Conservation (phyloP, 1,284 basidiomycete species). For the Ustilago shanxiensis region DNA sequence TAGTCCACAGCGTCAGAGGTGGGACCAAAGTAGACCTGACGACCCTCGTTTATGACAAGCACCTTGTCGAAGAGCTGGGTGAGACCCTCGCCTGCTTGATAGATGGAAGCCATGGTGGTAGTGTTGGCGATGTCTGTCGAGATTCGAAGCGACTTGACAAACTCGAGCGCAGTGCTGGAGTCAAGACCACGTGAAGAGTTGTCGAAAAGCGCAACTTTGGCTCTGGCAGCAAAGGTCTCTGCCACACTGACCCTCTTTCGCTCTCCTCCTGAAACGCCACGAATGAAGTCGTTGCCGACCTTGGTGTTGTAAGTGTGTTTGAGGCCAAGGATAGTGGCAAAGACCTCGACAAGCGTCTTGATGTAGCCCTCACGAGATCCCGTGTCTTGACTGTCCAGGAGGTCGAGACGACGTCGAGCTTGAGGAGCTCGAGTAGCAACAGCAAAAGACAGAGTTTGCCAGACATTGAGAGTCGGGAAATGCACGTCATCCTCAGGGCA, state of each 20-base stretch:
- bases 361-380: conserved; percentile 43
- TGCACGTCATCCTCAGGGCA: conserved; percentile 57
- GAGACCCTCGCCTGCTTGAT: conserved; percentile 64
- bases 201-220: conserved; percentile 57
- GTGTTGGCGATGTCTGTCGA: conserved; percentile 49
- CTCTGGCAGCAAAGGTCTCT: conserved; percentile 70
- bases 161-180: conserved; percentile 62
- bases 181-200: conserved; percentile 66
- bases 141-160: conserved; percentile 59
- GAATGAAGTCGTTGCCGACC: conserved; percentile 69
- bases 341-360: conserved; percentile 50
- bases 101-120: conserved; percentile 58
- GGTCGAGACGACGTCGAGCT: conserved; percentile 41
- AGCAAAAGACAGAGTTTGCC: conserved; percentile 60
- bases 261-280: conserved; percentile 72
- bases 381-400: conserved; percentile 27
- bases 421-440: conserved; percentile 60
- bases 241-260: conserved; percentile 62
- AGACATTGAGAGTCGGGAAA: conserved; percentile 59
- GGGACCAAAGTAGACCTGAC: conserved; percentile 69
- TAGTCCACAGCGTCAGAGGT: conserved; percentile 50
- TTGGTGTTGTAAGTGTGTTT: conserved; percentile 64
- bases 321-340: conserved; percentile 62
- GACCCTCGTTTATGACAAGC: conserved; percentile 57
- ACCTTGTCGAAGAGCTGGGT: conserved; percentile 65